Conservation (phyloP, 345 rosid genomes). For the Citrus australasica region DNA sequence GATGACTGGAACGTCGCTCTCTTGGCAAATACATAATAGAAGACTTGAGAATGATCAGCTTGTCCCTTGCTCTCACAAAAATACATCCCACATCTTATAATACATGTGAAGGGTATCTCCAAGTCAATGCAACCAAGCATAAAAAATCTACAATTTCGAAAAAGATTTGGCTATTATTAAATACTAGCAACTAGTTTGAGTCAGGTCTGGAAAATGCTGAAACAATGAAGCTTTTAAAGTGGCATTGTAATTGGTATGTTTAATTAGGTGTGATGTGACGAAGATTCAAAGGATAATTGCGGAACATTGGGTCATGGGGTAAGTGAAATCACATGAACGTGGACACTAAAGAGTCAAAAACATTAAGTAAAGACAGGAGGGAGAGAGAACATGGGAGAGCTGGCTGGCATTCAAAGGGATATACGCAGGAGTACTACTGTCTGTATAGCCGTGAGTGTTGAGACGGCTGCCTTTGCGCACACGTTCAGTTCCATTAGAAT, state of each 20-base stretch:
- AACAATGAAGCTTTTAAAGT: background rate
- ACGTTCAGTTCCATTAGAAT: background rate
- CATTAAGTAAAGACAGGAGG: background rate
- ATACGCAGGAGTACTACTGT: too few species aligned
- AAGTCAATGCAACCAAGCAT: slow-evolving; percentile 24
- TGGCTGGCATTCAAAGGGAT: background rate
- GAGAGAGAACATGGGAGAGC: background rate
- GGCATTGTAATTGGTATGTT: background rate
- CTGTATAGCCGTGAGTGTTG: background rate
- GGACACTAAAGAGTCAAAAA: background rate
- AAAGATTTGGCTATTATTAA: background rate
- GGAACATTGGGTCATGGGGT: background rate
- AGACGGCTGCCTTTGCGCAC: slow-evolving; percentile 6
- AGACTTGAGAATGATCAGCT: slow-evolving; percentile 30
- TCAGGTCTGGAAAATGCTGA: background rate
- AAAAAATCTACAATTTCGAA: slow-evolving; percentile 14
- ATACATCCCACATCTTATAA: slow-evolving; percentile 4
- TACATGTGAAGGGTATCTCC: slow-evolving; percentile 32
- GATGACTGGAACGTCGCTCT: slow-evolving; percentile 45
- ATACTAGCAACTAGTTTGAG: background rate
- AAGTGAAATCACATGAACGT: slow-evolving; percentile 5
- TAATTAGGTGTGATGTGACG: background rate
- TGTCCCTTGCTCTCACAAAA: slow-evolving; percentile 15
- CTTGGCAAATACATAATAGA: slow-evolving; percentile 6
- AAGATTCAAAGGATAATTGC: background rate